A percentile compares a stretch with the other conserved stretches of the same genome.
Evolutionary conservation across 257 asterid species (phyloP).

Genomic region (Fraxinus cuspidata): DNA sequence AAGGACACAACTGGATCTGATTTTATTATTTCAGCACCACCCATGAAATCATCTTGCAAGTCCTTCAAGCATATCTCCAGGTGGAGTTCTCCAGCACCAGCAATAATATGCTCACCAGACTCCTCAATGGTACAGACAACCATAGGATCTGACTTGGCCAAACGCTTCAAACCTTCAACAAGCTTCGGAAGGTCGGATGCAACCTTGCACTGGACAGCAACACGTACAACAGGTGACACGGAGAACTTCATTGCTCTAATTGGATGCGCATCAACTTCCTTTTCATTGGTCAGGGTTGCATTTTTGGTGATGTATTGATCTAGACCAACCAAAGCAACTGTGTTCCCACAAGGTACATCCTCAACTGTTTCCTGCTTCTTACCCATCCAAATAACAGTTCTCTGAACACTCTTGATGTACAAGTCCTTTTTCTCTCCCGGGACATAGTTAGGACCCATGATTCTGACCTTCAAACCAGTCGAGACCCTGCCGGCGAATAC

Average conservation of each 20-base stretch:
- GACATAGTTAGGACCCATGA: constrained; percentile 53
- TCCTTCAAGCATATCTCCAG: constrained; percentile 50
- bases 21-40: constrained; percentile 51
- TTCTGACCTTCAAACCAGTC: constrained; percentile 56
- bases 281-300: constrained; percentile 50
- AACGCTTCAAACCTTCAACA: constrained; percentile 49
- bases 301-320: constrained; percentile 53
- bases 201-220: constrained; percentile 55
- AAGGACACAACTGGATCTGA: constrained; percentile 60
- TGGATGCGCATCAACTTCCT: constrained; percentile 53
- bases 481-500: constrained; percentile 48
- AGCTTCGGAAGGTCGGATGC: constrained; percentile 56
- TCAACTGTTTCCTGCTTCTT: constrained; percentile 60
- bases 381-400: constrained; percentile 62
- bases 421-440: constrained; percentile 53
- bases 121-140: constrained; percentile 52
- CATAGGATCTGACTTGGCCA: constrained; percentile 53
- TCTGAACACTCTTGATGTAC: constrained; percentile 49
- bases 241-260: constrained; percentile 52
- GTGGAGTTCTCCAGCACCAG: constrained; percentile 55
- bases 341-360: constrained; percentile 61
- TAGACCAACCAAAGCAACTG: constrained; percentile 59
- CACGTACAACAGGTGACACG: constrained; percentile 48
- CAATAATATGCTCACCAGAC: constrained; percentile 52
- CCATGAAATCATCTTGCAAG: constrained; percentile 54